These are phyloP conservation scores for Takakia lepidozioides DNA, from an alignment of 225 moss, liverwort and hornwort genomes.

Conservation along the genomic window DNA sequence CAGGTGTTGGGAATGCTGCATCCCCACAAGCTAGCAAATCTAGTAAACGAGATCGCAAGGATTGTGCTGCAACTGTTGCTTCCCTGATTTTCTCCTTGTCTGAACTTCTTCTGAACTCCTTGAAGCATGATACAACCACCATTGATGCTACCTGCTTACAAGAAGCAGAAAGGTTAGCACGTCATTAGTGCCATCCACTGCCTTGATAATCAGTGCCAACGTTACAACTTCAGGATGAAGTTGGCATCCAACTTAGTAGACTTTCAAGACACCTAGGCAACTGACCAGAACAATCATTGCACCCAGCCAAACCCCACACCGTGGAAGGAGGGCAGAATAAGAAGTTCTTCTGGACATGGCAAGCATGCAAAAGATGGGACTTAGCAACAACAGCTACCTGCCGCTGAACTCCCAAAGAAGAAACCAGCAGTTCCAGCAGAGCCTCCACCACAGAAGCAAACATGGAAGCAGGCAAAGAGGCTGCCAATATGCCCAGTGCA, in stretches of 20 bases:
- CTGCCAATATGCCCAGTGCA: conserved; percentile 75
- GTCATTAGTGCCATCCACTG: no score
- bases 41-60: conserved; percentile 38
- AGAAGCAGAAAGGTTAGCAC: no score
- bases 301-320: no score
- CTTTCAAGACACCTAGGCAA: no score
- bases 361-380: conserved; percentile 2
- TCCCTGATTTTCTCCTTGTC: conserved; percentile 31
- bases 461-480: conserved; percentile 46
- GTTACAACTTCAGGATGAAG: no score
- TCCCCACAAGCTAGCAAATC: conserved; percentile 64
- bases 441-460: conserved; percentile 34
- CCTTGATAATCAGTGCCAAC: no score
- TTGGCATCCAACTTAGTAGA: no score
- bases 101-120: conserved; percentile 35
- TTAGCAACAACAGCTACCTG: conserved; percentile 53
- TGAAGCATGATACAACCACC: conserved; percentile 86
- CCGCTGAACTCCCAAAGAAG: conserved; percentile 64
- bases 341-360: background rate
- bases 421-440: conserved; percentile 51
- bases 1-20: conserved; percentile 71
- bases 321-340: no score
- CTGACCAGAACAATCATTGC: no score
- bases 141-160: conserved; percentile 73
- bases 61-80: conserved; percentile 42